Base-by-base conservation (phyloP, 495 filamentous ascomycete genomes). In the Acidomyces sp. region DNA sequence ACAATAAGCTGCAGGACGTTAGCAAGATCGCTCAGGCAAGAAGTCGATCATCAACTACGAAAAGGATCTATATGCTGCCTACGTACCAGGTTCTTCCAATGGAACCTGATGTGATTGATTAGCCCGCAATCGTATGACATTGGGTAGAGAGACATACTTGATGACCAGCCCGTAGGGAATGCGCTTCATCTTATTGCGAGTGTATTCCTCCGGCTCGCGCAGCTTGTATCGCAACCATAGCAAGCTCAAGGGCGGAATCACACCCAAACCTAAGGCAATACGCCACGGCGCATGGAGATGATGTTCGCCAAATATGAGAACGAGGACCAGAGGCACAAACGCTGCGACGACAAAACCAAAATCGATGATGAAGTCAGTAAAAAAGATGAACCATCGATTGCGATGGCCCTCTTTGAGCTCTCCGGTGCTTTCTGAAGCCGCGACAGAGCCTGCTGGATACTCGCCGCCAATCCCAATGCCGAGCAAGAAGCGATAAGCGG, bases 341-440 rank as follows among this genome's bases (percentile, higher is more conserved):
- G 82, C 74, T 1, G 81, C 75, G 30, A 82, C 61, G 4, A 90
- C 80, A 35, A 82, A 88, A 0, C 78, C 85, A 18, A 70, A 70
- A 55, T 93, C 83, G 45, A 95, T 92, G 64, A 81, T 77, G 25
- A 82, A 70, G 62, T 93, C 93, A 30, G 86, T 95, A 60, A 92
- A 93, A 48, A 92, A 67, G 54, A 93, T 84, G 59, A 93, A 95
- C 83, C 83, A 93, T 15, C 77, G 70, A 52, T 93, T 88, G 11
- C 86, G 65, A 17, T 76, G 75, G n/a, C 86, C 87, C 6, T 57
- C 55, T 56, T 82, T 82, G 43, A 93, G 62, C 55, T 93, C 83
- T n/a, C 82, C 82, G 0, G 78, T 85, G 20, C 78, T 80, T 61
- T 95, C 87, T 16, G 85, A 82, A 36, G 74, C 78, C 0, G 79